Percentiles rank a stretch among this genome's conserved stretches.
phyloP scores from a whole-genome alignment of 2,329 filamentous ascomycete genomes.

The Neonectria punicea region DNA sequence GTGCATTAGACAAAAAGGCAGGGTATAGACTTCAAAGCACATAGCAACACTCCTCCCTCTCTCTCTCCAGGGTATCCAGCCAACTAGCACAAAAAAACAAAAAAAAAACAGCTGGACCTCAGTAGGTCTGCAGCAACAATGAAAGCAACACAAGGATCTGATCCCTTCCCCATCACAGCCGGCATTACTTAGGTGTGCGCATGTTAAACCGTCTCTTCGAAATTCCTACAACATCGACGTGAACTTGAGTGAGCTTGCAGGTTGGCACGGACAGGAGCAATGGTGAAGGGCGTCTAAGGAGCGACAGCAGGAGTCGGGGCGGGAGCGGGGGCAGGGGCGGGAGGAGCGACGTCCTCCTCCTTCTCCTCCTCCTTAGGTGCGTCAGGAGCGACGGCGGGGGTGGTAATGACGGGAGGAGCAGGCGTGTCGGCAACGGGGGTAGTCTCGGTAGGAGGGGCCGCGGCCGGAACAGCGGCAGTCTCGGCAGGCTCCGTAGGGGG shows the following conservation, averaged over 20 bases:
- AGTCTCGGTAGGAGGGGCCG: constrained; percentile 37
- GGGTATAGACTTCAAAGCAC: constrained; percentile 48
- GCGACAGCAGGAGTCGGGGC: constrained; percentile 36
- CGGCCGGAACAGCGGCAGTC: constrained; percentile 33
- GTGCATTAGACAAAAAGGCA: constrained; percentile 39
- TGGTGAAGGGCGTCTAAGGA: constrained; percentile 25
- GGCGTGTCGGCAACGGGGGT: constrained; percentile 36
- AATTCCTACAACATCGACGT: constrained; percentile 8
- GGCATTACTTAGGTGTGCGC: constrained; percentile 7
- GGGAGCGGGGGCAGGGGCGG: constrained; percentile 37
- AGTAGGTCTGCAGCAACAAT: constrained; percentile 6
- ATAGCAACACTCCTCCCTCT: constrained; percentile 40
- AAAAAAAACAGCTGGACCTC: constrained; percentile 18
- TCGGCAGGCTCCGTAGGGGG: constrained; percentile 43
- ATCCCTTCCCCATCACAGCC: constrained; percentile 10
- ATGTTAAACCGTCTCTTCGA: constrained; percentile 16
- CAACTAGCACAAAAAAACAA: constrained; percentile 41
- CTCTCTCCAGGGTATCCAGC: constrained; percentile 48
- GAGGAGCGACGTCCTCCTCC: constrained; percentile 30
- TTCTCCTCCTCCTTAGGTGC: constrained; percentile 43
- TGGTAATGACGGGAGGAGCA: constrained; percentile 25
- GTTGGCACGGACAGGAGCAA: constrained; percentile 23
- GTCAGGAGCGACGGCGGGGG: constrained; percentile 34
- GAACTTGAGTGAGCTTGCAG: constrained; percentile 10
- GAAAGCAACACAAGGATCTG: not conserved